These are phyloP conservation scores for Ramularia endophylla DNA, from an alignment of 2,329 filamentous ascomycete genomes.

Conservation along the genomic window DNA sequence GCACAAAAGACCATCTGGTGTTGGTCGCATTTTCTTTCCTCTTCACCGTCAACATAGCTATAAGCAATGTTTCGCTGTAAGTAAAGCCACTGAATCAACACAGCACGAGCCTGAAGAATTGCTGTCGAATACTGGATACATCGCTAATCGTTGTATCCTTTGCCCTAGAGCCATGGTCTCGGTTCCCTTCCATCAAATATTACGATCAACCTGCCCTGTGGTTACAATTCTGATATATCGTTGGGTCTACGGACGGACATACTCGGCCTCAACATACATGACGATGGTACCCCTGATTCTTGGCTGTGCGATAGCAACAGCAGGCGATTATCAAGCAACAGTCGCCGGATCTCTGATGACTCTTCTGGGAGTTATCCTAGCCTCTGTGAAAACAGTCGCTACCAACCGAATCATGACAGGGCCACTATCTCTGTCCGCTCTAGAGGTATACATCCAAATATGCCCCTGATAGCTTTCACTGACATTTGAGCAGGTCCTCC, in stretches of 20 bases:
- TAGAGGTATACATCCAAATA: slow-evolving; percentile 36
- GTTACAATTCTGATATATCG: slow-evolving; percentile 59
- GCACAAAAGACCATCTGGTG: slow-evolving; percentile 49
- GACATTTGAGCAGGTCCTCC: slow-evolving; percentile 44
- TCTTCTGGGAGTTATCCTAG: slow-evolving; percentile 34
- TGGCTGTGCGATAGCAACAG: slow-evolving; percentile 55
- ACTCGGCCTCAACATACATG: slow-evolving; percentile 52
- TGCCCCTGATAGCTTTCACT: slow-evolving; percentile 39
- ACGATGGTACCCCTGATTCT: slow-evolving; percentile 56
- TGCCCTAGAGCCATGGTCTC: slow-evolving; percentile 49
- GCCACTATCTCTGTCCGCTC: slow-evolving; percentile 50
- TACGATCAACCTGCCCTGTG: slow-evolving; percentile 56
- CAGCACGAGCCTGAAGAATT: too few relatives aligned
- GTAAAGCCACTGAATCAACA: too few relatives aligned
- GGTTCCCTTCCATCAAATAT: slow-evolving; percentile 61
- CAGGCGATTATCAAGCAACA: slow-evolving; percentile 59
- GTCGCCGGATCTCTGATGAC: slow-evolving; percentile 40
- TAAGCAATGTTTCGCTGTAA: slow-evolving; percentile 57
- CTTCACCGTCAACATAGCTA: slow-evolving; percentile 59
- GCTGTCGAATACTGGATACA: too few relatives aligned
- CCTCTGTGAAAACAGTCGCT: slow-evolving; percentile 53
- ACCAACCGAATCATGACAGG: slow-evolving; percentile 62
- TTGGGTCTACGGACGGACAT: slow-evolving; percentile 50
- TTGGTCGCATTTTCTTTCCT: slow-evolving; percentile 55
- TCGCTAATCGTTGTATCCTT: too few relatives aligned